Base-by-base conservation (phyloP, 2,329 filamentous ascomycete species). In the Tothia fuscella region DNA sequence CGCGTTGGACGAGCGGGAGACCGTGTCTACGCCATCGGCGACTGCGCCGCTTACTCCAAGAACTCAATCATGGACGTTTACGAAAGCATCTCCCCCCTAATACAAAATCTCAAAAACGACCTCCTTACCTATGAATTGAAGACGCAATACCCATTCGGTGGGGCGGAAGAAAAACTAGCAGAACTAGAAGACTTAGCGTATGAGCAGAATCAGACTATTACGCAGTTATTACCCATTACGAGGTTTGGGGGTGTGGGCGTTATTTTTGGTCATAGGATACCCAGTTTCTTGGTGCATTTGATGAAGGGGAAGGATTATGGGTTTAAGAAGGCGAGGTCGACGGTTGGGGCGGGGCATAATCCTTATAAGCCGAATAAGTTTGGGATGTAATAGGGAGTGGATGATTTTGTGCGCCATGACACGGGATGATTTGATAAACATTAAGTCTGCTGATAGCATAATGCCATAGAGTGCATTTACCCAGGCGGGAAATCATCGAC, bases 261-360 rank as follows among this genome's bases (percentile, higher is more conserved):
- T 6, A 50, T 60, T 45, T 56, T 50, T 40, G 59, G 55, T 3
- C 51, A 48, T 38, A 44, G 43, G 24, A 41, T 63, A 37, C 60
- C 60, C 5, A 50, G 57, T 9, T 56, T 56, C 24, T 44, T 53
- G n/a, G 56, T 62, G 16, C 45, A 49, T 22, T 46, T 55, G 44
- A 37, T 53, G 28, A 63, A 63, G 49, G 59, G 60, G 12, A 55
- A 56, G 45, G 55, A 61, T 48, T 61, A 59, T 41, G 51, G 55
- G 53, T 41, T 53, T 7, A 48, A 49, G 13, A 49, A 50, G 49
- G 52, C 46, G 42, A 41, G 31, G 42, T 3, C 12, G 36, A 36
- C 36, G n/a, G 42, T 28, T 10, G 28, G 26, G 13, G 14, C 20
- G 19, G 42, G 42, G 28, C 17, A 32, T 4, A 33, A 34, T 41